Evolutionary conservation across 805 yeast species (phyloP).

Genomic region (Starmerella ratchasimensis): DNA sequence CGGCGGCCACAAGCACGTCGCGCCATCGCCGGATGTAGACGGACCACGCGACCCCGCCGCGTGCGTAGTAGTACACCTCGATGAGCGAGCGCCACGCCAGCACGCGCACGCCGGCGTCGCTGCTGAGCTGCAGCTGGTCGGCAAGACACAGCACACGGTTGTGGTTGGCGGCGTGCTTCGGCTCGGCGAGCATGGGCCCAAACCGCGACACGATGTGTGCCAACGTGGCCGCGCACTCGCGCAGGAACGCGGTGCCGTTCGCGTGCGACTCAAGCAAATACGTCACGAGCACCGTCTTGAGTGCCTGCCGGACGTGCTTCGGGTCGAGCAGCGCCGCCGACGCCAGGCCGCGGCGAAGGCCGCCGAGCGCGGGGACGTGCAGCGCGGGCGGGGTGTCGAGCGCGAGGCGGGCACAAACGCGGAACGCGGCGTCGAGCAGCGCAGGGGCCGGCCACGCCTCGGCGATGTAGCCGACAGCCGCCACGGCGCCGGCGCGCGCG

Average conservation of each 20-base stretch:
- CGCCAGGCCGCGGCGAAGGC: constrained; percentile 43
- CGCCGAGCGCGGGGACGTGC: constrained; percentile 55
- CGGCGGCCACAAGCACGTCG: constrained; percentile 3
- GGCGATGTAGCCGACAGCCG: constrained; percentile 37
- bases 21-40: constrained; percentile 16
- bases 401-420: constrained; percentile 37
- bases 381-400: constrained; percentile 78
- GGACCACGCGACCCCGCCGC: constrained; percentile 16
- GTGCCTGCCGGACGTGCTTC: constrained; percentile 32
- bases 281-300: constrained; percentile 31
- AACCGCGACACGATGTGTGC: constrained; percentile 26
- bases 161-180: constrained; percentile 16
- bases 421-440: constrained; percentile 10
- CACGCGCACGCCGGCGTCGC: constrained; percentile 12
- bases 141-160: constrained; percentile 22
- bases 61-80: constrained; percentile 20
- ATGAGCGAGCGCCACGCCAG: constrained; percentile 21
- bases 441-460: constrained; percentile 21
- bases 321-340: constrained; percentile 38
- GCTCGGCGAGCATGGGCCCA: constrained; percentile 40
- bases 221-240: constrained; percentile 33
- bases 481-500: constrained; percentile 44
- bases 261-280: constrained; percentile 40
- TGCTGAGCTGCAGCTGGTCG: constrained; percentile 24
- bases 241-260: constrained; percentile 33